phyloP scores from a whole-genome alignment of 2,329 filamentous ascomycete genomes.

The Keithomyces neogunnii region DNA sequence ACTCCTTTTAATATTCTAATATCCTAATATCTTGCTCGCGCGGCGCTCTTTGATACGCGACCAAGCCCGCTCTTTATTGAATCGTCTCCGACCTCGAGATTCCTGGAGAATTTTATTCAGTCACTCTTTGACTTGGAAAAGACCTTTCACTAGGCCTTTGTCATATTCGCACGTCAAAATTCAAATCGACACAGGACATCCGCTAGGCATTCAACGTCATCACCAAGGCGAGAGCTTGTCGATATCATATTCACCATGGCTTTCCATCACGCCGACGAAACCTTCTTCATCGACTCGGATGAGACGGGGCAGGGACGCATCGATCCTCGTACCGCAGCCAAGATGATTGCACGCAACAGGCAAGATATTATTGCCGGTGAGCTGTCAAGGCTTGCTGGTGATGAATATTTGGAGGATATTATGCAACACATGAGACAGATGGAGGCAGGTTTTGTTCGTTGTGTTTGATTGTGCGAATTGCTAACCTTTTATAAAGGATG shows the following conservation, averaged over 20 bases:
- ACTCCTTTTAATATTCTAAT: constrained; percentile 52
- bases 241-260: constrained; percentile 33
- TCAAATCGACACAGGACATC: constrained; percentile 4
- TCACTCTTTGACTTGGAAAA: constrained; percentile 33
- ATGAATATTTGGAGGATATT: constrained; percentile 92
- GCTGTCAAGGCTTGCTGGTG: constrained; percentile 72
- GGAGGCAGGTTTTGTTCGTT: constrained; percentile 52
- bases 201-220: constrained; percentile 10
- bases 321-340: constrained; percentile 66
- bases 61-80: constrained; percentile 28
- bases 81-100: constrained; percentile 34
- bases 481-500: constrained; percentile 40
- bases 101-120: constrained; percentile 42
- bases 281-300: constrained; percentile 49
- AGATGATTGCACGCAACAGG: constrained; percentile 69
- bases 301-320: constrained; percentile 46
- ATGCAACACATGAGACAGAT: constrained; percentile 91
- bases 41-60: constrained; percentile 25
- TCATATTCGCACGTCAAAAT: constrained; percentile 14
- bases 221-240: not conserved
- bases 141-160: constrained; percentile 6
- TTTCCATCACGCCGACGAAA: constrained; percentile 33
- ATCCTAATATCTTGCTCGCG: constrained; percentile 35
- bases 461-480: not conserved
- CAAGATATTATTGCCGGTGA: constrained; percentile 87